Base-by-base conservation (phyloP, 2,329 filamentous ascomycete species). In the Aspergillaceae sp. region DNA sequence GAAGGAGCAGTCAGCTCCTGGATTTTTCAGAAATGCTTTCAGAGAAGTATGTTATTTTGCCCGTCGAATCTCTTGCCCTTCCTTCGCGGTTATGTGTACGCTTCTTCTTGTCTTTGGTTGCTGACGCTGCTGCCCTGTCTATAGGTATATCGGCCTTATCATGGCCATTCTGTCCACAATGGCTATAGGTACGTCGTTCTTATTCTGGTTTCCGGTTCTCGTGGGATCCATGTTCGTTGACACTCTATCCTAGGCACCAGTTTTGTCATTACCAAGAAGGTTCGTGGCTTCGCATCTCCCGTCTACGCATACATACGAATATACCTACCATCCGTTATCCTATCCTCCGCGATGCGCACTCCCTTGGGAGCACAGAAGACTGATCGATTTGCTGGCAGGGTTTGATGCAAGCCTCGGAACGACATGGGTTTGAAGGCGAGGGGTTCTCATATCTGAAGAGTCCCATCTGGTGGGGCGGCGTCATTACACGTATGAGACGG, bases 221-320 rank as follows among this genome's bases (percentile, higher is more conserved):
- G 36, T 5, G 11, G 36, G 26, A 38, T 38, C 36, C 19, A 19
- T 19, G 36, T 28, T 26, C 8, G 19, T 38, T 38, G 26, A 38
- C 30, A 32, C 40, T 32, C 7, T 19, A 38, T 38, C 34, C 33
- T 58, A 92, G 88, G 89, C 63, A 89, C 87, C 43, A 95, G 90
- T 78, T 98, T 98, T 69, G 91, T 98, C 57, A 96, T 98, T 61
- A 98, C 94, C 41, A 98, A 98, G 74, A 97, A 96, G 79, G 87
- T 92, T 73, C 67, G 71, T 65, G 30, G 30, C 46, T 27, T 38
- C 36, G 36, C n/a, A 38, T 26, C 27, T 19, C 11, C 49, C 43
- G 11, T 44, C 44, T 30, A 35, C 45, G 42, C 44, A 45, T 37
- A 38, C 27, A 28, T 38, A 26, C 36, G n/a, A 19, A 5, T 19